Evolutionary conservation across 257 asterid species (phyloP).

Genomic region (Mitragyna speciosa): DNA sequence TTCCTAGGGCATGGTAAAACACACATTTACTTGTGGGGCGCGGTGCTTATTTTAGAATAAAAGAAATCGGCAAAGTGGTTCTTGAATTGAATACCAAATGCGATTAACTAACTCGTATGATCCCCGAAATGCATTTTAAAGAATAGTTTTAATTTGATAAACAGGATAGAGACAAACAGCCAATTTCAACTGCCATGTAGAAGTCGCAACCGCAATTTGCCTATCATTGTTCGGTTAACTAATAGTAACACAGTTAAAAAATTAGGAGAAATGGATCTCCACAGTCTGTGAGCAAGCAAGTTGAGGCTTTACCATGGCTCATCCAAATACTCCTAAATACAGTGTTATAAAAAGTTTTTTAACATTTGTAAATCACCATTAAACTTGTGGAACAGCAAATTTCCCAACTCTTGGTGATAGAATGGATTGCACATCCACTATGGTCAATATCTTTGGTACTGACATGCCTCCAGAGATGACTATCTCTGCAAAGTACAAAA

Average conservation of each 20-base stretch:
- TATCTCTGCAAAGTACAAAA: constrained; percentile 48
- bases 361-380: not conserved
- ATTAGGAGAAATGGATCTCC: not conserved
- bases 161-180: not conserved
- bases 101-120: no score
- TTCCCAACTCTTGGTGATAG: constrained; percentile 65
- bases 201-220: not conserved
- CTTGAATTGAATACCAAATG: no score
- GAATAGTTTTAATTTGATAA: no score
- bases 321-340: not conserved
- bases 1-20: no score
- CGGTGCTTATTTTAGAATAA: no score
- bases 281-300: not conserved
- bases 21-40: no score
- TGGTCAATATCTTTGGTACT: constrained; percentile 61
- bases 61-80: no score
- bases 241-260: not conserved
- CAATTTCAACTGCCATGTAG: not conserved
- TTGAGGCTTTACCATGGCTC: not conserved
- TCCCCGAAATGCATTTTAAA: no score
- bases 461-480: constrained; percentile 84
- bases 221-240: not conserved
- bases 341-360: not conserved
- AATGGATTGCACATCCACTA: constrained; percentile 44
- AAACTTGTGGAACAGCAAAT: constrained; percentile 50